Evolutionary conservation across 495 filamentous ascomycete genomes (phyloP).

Genomic region (Aspergillus coremiiformis): DNA sequence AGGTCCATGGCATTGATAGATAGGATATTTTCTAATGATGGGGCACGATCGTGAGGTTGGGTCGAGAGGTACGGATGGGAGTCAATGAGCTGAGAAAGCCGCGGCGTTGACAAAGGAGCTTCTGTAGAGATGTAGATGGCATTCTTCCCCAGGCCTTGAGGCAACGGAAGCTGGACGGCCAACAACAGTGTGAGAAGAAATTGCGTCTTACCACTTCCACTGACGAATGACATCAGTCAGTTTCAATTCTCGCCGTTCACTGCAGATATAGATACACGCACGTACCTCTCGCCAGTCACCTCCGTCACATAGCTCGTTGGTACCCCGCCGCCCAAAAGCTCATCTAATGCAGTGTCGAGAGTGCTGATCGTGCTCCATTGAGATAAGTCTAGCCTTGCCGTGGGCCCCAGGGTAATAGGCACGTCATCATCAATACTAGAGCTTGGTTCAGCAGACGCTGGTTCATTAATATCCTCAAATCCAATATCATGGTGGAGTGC

Average conservation of each 20-base stretch:
- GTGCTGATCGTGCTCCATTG: conserved; percentile 67
- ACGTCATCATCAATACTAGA: conserved; percentile 22
- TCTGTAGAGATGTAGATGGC: conserved; percentile 96
- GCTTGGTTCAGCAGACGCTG: conserved; percentile 16
- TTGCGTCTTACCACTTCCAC: conserved; percentile 94
- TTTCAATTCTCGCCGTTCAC: not conserved
- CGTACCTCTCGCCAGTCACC: conserved; percentile 80
- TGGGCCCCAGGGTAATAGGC: conserved; percentile 13
- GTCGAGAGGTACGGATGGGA: conserved; percentile 53
- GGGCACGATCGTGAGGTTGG: conserved; percentile 40
- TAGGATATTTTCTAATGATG: conserved; percentile 62
- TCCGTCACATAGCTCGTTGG: conserved; percentile 79
- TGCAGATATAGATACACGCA: not conserved
- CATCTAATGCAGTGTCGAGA: conserved; percentile 66
- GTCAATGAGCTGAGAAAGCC: conserved; percentile 70
- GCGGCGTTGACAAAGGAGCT: conserved; percentile 68
- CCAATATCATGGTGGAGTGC: conserved; percentile 61
- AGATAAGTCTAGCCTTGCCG: conserved; percentile 27
- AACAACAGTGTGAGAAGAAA: conserved; percentile 82
- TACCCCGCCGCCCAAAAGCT: conserved; percentile 75
- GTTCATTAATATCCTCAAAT: conserved; percentile 21
- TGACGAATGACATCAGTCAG: conserved; percentile 16
- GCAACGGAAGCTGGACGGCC: conserved; percentile 68
- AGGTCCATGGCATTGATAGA: conserved; percentile 84
- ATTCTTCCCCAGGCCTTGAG: conserved; percentile 57